phyloP scores from a whole-genome alignment of 2,329 filamentous ascomycete species.

The Penicillium oxalicum region DNA sequence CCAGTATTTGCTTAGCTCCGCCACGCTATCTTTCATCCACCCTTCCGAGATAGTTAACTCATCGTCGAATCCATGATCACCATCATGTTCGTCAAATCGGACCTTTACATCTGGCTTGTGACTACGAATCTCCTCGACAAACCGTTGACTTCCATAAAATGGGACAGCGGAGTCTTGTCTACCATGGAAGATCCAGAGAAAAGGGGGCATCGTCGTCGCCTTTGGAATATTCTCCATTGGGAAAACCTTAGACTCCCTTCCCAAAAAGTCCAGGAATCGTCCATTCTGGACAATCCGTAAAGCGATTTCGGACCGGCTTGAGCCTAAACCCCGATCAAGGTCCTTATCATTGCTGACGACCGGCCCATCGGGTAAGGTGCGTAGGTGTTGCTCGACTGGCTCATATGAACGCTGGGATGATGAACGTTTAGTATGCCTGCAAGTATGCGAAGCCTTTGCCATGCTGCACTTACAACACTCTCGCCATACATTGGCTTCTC shows the following conservation, averaged over 20 bases:
- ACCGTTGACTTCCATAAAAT: not conserved
- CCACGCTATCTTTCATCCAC: not conserved
- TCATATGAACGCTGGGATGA: conserved; percentile 2
- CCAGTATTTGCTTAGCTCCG: not conserved
- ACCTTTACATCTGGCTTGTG: conserved; percentile 2
- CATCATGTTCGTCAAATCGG: not conserved
- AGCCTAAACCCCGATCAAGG: not conserved
- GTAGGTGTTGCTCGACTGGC: conserved; percentile 4
- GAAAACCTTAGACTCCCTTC: conserved; percentile 3
- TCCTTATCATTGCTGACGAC: conserved; percentile 2
- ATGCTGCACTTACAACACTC: not conserved
- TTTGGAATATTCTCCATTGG: conserved; percentile 5
- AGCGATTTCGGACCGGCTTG: not conserved
- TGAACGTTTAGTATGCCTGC: not conserved
- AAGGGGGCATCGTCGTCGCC: not conserved
- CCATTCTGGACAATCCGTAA: conserved; percentile 6
- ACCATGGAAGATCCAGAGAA: conserved; percentile 8
- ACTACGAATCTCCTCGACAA: conserved; percentile 1
- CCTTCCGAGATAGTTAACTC: not conserved
- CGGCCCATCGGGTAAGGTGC: not conserved
- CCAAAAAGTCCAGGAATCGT: conserved; percentile 5
- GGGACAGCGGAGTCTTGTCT: conserved; percentile 7
- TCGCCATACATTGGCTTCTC: conserved; percentile 5
- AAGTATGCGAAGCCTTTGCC: no score
- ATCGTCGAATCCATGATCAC: conserved; percentile 2